Evolutionary conservation across 192 early-diverging fungal genomes (phyloP).

Genomic region (Obelidium mucronatum): DNA sequence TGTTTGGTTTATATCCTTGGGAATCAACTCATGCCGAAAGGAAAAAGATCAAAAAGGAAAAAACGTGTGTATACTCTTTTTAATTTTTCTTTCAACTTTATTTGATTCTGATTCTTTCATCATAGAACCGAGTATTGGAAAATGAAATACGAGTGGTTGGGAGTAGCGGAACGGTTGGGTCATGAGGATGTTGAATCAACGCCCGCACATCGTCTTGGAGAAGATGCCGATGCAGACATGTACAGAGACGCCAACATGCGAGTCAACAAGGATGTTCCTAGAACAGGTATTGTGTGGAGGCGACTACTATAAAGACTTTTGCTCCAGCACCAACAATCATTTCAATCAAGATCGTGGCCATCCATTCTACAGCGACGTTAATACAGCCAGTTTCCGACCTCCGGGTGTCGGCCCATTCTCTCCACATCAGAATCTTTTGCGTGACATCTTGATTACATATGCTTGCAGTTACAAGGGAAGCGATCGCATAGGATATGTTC

Average conservation of each 20-base stretch:
- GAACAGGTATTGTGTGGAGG: conserved; percentile 32
- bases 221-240: conserved; percentile 33
- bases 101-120: no score
- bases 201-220: not conserved
- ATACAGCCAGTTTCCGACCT: conserved; percentile 54
- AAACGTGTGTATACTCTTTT: no score
- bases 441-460: conserved; percentile 93
- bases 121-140: conserved; percentile 43
- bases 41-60: conserved; percentile 47
- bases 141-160: conserved; percentile 54
- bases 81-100: no score
- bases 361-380: conserved; percentile 78
- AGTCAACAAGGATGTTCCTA: conserved; percentile 37
- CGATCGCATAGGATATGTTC: conserved; percentile 78
- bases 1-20: conserved; percentile 88
- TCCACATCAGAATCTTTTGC: conserved; percentile 68
- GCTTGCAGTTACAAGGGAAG: conserved; percentile 27
- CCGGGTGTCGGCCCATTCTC: conserved; percentile 56
- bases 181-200: not conserved
- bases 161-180: conserved; percentile 43
- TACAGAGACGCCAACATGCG: conserved; percentile 28
- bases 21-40: conserved; percentile 78
- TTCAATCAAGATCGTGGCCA: conserved; percentile 72
- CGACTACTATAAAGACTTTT: not conserved
- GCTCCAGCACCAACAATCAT: conserved; percentile 50